Conservation (phyloP, 306 rosid genomes). For the Arachis stenosperma region DNA sequence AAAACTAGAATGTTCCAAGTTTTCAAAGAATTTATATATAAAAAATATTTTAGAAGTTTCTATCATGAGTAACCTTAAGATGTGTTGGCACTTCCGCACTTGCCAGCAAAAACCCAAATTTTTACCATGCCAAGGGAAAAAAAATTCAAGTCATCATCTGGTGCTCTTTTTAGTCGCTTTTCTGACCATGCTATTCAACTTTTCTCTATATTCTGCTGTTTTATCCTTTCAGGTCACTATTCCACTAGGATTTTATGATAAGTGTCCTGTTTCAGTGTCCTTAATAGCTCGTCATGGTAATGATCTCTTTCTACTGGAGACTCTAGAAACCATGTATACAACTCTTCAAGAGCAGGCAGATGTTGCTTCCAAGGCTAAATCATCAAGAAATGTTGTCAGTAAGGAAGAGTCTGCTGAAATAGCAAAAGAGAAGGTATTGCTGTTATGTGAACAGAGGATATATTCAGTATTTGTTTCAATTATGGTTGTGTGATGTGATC, state of each 20-base stretch:
- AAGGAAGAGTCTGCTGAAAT: conserved; percentile 86
- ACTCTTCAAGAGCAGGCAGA: conserved; percentile 85
- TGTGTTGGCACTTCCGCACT: too few relatives aligned
- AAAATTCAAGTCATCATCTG: conserved; percentile 7
- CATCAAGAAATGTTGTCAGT: conserved; percentile 65
- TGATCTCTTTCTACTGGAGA: conserved; percentile 91
- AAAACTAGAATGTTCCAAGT: too few relatives aligned
- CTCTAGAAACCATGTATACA: conserved; percentile 62
- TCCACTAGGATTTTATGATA: conserved; percentile 81
- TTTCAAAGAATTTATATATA: too few relatives aligned
- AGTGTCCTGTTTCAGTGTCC: conserved; percentile 82
- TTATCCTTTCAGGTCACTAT: conserved; percentile 73
- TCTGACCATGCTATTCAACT: conserved; percentile 16
- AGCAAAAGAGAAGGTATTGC: conserved; percentile 86
- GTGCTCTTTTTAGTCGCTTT: not conserved
- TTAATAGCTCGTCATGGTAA: conserved; percentile 93
- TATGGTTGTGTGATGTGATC: conserved; percentile 23
- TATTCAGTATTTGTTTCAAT: conserved; percentile 21
- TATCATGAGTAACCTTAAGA: too few relatives aligned
- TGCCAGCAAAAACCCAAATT: conserved; percentile 69
- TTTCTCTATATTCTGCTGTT: conserved; percentile 26
- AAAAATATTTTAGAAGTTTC: too few relatives aligned
- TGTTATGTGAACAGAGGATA: conserved; percentile 8
- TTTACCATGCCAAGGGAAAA: not conserved
- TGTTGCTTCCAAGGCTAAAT: conserved; percentile 64